Base-by-base conservation (phyloP, 2,329 filamentous ascomycete genomes). In the Claviceps humidiphila region DNA sequence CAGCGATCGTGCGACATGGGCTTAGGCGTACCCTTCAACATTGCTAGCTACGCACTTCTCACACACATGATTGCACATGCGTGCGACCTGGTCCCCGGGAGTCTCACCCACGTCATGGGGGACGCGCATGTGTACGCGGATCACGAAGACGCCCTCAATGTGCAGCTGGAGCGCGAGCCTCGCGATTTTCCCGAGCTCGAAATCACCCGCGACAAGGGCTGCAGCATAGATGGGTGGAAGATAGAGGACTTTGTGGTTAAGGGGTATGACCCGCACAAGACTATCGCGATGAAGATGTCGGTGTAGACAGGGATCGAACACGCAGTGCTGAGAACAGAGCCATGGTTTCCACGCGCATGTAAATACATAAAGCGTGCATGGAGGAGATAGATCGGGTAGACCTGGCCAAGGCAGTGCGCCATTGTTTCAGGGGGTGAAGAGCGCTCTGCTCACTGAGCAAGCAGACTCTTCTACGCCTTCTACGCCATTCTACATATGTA, bases 211-310 rank as follows among this genome's bases (percentile, higher is more conserved):
- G 80, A 85, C 53, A 74, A 76, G 55, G 80, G 81, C 1, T 84
- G 85, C 1, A 85, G 79, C 58, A 89, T 97, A 60, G 93, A 98
- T 65, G 89, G 88, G 1, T 97, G 93, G 89, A 83, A 81, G 65
- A 74, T 81, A 1, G 89, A 94, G 58, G 90, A 98, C 55, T 91
- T 98, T 66, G 82, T 85, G 54, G 79, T 98, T 5, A 76, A 87
- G 62, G 90, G 85, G 0, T 98, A 98, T 67, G 80, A 90, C 49
- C 91, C 93, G 53, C 89, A 96, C 67, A 91, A 90, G 72, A 78
- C 78, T 5, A 95, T 98, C 71, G 79, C 87, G 45, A 98, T 98
- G 93, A 96, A 97, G 74, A 98, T 98, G 93, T 94, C 88, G 64
- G 91, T 97, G 54, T 89, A 34, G 45, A 34, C 5, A 13, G 24